phyloP scores from a whole-genome alignment of 2,329 filamentous ascomycete genomes.

The Colletotrichum sp. region DNA sequence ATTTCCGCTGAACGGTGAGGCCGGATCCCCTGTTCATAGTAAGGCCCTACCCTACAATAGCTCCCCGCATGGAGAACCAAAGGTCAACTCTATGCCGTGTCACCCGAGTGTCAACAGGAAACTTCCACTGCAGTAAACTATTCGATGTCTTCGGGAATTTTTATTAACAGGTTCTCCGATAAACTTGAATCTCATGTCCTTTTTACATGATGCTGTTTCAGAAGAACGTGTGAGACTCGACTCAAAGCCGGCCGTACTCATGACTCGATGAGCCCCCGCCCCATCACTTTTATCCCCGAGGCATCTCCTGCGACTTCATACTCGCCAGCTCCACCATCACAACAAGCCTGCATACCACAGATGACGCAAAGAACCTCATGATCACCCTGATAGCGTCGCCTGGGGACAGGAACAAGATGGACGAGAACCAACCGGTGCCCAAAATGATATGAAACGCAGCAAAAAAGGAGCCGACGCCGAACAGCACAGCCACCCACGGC shows the following conservation, averaged over 20 bases:
- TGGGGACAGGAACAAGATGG: not conserved
- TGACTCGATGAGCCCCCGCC: rapidly evolving
- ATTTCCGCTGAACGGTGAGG: not conserved
- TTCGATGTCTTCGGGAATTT: not conserved
- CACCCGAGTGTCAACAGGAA: rapidly evolving
- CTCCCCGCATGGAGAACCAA: not conserved
- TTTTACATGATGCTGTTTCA: not conserved
- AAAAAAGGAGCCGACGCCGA: not conserved
- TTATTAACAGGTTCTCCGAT: not conserved
- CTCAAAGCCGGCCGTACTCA: not conserved
- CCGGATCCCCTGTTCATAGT: not conserved
- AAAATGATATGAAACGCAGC: not conserved
- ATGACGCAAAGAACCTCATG: slow-evolving; percentile 5
- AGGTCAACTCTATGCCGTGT: not conserved
- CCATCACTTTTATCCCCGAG: not conserved
- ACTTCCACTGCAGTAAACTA: not conserved
- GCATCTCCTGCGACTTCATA: not conserved
- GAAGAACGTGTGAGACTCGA: rapidly evolving
- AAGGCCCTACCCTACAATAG: not conserved
- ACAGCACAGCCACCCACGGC: not conserved
- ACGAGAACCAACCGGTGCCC: not conserved
- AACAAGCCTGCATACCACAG: not conserved
- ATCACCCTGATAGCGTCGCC: not conserved
- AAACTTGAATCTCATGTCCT: not conserved
- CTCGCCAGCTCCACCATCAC: slow-evolving; percentile 2